These are phyloP conservation scores for Claviceps sp. DNA, from an alignment of 2,329 filamentous ascomycete genomes.

Conservation along the genomic window DNA sequence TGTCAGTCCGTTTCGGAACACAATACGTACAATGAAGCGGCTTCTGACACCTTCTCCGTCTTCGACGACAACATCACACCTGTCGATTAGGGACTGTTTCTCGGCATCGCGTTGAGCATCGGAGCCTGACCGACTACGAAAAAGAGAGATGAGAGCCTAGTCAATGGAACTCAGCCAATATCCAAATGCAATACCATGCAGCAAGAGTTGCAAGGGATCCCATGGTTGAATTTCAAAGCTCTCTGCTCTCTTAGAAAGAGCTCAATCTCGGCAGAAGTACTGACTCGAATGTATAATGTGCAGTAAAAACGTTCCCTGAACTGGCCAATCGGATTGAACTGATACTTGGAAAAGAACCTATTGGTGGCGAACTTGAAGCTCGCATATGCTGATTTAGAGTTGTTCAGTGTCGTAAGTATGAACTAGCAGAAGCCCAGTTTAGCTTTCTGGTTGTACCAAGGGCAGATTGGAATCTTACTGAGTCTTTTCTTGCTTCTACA, in stretches of 20 bases:
- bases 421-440: slow-evolving; percentile 33
- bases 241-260: neutral
- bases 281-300: slow-evolving; percentile 57
- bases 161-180: neutral
- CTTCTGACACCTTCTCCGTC: slow-evolving; percentile 59
- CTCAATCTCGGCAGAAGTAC: slow-evolving; percentile 6
- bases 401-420: slow-evolving; percentile 60
- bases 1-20: slow-evolving; percentile 62
- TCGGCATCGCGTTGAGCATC: slow-evolving; percentile 46
- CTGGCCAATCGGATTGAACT: slow-evolving; percentile 42
- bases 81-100: slow-evolving; percentile 57
- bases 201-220: neutral
- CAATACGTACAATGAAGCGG: slow-evolving; percentile 59
- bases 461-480: slow-evolving; percentile 28
- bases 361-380: slow-evolving; percentile 54
- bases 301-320: slow-evolving; percentile 55
- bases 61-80: slow-evolving; percentile 60
- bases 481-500: slow-evolving; percentile 57
- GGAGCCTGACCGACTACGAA: slow-evolving; percentile 49
- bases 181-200: neutral
- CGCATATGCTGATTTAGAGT: slow-evolving; percentile 69
- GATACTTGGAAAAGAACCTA: slow-evolving; percentile 61
- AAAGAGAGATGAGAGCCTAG: slow-evolving; percentile 57
- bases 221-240: neutral
- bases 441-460: neutral